phyloP scores from a whole-genome alignment of 352 stramenopile species.

The Phytophthora niederhauseri region DNA sequence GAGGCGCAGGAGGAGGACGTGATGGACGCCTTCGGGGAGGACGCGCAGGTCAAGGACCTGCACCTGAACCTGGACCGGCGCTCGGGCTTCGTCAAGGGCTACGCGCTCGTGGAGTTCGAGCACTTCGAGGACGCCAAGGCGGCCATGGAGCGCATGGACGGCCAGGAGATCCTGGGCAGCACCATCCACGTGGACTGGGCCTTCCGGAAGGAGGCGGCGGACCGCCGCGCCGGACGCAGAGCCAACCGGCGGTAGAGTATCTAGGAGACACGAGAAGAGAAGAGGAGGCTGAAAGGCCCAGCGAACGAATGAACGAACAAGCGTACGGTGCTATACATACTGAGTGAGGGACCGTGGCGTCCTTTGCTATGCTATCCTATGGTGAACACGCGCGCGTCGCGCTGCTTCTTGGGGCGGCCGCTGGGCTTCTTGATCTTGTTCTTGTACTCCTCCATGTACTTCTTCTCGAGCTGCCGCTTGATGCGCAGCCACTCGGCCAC shows the following conservation, averaged over 20 bases:
- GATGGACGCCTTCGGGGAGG: conserved; percentile 95
- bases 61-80: conserved; percentile 96
- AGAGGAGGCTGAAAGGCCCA: not conserved
- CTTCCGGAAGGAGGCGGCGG: conserved; percentile 71
- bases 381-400: conserved; percentile 77
- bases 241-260: conserved; percentile 54
- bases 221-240: conserved; percentile 42
- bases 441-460: conserved; percentile 85
- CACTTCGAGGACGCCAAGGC: conserved; percentile 91
- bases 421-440: conserved; percentile 89
- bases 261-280: not conserved
- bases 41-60: conserved; percentile 96
- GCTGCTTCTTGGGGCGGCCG: conserved; percentile 74
- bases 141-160: conserved; percentile 94
- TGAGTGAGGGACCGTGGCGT: not conserved
- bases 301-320: not conserved
- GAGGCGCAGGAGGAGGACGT: conserved; percentile 97
- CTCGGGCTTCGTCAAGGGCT: conserved; percentile 97
- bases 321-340: not conserved
- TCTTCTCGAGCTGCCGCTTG: conserved; percentile 73
- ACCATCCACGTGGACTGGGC: conserved; percentile 94
- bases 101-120: conserved; percentile 95
- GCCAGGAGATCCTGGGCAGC: conserved; percentile 89
- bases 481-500: conserved; percentile 66
- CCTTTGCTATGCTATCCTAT: conserved; percentile 46